Percentiles rank a stretch among this genome's conserved stretches.
Evolutionary conservation across 2,329 filamentous ascomycete species (phyloP).

Genomic region (Teratosphaeria destructans): DNA sequence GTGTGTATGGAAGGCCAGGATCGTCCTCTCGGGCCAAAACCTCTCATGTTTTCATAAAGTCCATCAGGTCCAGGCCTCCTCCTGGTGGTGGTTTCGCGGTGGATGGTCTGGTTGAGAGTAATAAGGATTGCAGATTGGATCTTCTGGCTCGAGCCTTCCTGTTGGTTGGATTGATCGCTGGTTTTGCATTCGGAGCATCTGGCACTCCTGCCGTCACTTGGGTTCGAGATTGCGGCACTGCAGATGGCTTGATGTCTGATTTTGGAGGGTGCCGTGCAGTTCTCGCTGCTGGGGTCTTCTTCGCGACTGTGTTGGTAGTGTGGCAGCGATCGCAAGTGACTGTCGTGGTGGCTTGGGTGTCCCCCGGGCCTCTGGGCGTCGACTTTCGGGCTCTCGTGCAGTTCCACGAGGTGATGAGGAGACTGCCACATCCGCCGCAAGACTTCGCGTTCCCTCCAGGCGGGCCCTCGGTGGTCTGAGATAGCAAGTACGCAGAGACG

Average conservation of each 20-base stretch:
- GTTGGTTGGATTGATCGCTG: slow-evolving; percentile 22
- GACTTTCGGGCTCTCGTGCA: neutral
- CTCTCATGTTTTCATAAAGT: slow-evolving; percentile 28
- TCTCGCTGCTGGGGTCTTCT: neutral
- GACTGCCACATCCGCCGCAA: neutral
- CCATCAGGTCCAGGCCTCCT: slow-evolving; percentile 27
- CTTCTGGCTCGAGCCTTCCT: slow-evolving; percentile 52
- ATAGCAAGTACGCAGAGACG: neutral
- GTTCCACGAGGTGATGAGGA: neutral
- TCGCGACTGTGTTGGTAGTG: neutral
- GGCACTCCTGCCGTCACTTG: neutral
- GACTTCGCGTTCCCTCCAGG: neutral
- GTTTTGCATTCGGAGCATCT: neutral
- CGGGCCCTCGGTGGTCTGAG: neutral
- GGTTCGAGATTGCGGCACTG: neutral
- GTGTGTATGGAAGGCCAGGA: neutral
- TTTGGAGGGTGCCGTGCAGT: neutral
- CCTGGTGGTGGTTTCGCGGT: slow-evolving; percentile 1
- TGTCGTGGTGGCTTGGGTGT: neutral
- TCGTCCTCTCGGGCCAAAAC: neutral
- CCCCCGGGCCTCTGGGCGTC: neutral
- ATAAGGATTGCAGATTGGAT: slow-evolving; percentile 50
- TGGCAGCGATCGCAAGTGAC: neutral
- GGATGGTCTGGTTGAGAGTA: slow-evolving; percentile 43
- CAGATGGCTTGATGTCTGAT: neutral